Evolutionary conservation across 345 rosid genomes (phyloP).

Genomic region (Lagerstroemia speciosa): DNA sequence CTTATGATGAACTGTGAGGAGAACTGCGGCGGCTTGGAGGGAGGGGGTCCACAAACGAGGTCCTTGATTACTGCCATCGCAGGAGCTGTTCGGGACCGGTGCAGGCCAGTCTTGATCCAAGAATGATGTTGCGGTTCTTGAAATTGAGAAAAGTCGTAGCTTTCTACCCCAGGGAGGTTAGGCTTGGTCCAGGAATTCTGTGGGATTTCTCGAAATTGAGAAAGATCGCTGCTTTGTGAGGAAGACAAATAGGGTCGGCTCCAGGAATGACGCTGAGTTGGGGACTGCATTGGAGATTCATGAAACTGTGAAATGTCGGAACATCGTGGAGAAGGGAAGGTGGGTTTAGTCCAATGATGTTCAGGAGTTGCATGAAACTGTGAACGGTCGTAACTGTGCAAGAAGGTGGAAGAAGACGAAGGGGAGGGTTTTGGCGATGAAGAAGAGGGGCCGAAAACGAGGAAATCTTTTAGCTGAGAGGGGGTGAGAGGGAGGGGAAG

Average conservation of each 20-base stretch:
- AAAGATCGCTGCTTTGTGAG: slow-evolving; percentile 16
- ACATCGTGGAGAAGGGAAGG: slow-evolving; percentile 1
- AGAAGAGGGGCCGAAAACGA: slow-evolving; percentile 57
- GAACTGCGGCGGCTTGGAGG: slow-evolving; percentile 42
- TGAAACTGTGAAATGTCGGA: neutral
- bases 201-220: slow-evolving; percentile 11
- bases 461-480: slow-evolving; percentile 51
- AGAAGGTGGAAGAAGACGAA: slow-evolving; percentile 17
- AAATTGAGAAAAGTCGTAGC: slow-evolving; percentile 4
- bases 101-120: slow-evolving; percentile 29
- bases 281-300: slow-evolving; percentile 11
- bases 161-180: slow-evolving; percentile 13
- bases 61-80: slow-evolving; percentile 69
- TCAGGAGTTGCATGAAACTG: neutral
- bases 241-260: slow-evolving; percentile 8
- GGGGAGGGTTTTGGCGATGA: slow-evolving; percentile 29
- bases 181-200: neutral
- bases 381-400: neutral
- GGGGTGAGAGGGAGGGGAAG: slow-evolving; percentile 58
- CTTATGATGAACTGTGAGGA: slow-evolving; percentile 48
- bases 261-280: slow-evolving; percentile 16
- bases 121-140: neutral
- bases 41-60: slow-evolving; percentile 13
- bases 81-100: slow-evolving; percentile 79
- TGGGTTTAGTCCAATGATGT: neutral